These are phyloP conservation scores for Nemania serpens DNA, from an alignment of 2,329 filamentous ascomycete genomes.

Conservation along the genomic window DNA sequence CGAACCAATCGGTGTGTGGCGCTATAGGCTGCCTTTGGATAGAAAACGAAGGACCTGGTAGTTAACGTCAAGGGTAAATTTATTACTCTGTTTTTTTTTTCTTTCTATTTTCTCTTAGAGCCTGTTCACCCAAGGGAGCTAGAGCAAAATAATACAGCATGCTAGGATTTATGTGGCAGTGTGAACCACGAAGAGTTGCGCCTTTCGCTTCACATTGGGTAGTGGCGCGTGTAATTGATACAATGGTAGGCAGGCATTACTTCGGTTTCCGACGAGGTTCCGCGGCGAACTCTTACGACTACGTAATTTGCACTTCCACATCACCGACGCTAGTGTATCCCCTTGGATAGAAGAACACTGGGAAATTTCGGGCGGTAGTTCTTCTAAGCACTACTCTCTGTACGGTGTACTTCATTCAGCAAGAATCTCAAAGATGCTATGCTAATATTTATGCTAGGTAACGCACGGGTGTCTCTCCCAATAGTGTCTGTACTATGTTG, in stretches of 20 bases:
- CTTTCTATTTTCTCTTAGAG: not conserved
- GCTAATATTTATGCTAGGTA: constrained; percentile 25
- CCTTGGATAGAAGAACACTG: constrained; percentile 5
- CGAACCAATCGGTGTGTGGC: too few species aligned
- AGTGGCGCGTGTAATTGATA: not conserved
- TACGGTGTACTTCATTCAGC: constrained; percentile 27
- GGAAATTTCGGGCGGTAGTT: constrained; percentile 29
- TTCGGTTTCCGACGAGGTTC: constrained; percentile 27
- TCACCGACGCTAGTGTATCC: constrained; percentile 5
- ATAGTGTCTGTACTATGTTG: constrained; percentile 13
- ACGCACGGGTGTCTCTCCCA: constrained; percentile 1
- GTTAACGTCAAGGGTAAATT: too few species aligned
- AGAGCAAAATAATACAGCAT: not conserved
- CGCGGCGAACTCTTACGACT: constrained; percentile 20
- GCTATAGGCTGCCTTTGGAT: too few species aligned
- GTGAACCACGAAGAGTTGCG: not conserved
- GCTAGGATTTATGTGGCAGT: constrained; percentile 4
- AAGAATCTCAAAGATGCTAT: constrained; percentile 28
- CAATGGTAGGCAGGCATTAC: not conserved
- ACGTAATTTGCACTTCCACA: constrained; percentile 2
- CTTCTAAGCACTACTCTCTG: constrained; percentile 30
- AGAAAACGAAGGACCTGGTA: too few species aligned
- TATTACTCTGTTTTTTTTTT: too few species aligned
- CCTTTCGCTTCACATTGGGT: not conserved
- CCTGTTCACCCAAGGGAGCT: not conserved